Percentiles rank a stretch among this genome's conserved stretches.
These are phyloP conservation scores for Mycosarcoma maydis DNA, from an alignment of 1,284 basidiomycete genomes.

Conservation along the genomic window DNA sequence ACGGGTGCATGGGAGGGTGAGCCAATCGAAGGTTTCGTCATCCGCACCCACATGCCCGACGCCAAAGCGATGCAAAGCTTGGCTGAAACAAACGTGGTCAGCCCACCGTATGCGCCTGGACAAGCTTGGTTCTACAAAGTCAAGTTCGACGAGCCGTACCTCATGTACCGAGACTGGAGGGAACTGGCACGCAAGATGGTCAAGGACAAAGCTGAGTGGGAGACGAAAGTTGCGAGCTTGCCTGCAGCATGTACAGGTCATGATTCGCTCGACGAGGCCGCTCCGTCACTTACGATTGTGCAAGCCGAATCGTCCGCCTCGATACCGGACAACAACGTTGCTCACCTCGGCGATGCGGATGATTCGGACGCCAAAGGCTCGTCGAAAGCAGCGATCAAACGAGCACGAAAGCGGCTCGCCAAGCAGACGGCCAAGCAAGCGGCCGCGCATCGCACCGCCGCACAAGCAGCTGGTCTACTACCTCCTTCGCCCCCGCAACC, in stretches of 20 bases:
- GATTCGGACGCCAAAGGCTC: neutral
- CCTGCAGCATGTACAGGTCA: neutral
- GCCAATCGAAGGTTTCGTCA: conserved; percentile 94
- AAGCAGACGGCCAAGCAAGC: conserved; percentile 5
- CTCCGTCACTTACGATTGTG: neutral
- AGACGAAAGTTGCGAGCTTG: conserved; percentile 18
- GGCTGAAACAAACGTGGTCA: conserved; percentile 14
- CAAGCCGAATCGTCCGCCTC: neutral
- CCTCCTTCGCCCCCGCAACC: conserved; percentile 49
- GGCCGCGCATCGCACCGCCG: conserved; percentile 4
- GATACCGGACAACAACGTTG: too few relatives aligned
- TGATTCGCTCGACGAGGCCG: neutral
- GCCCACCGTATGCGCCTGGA: conserved; percentile 70
- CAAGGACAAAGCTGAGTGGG: conserved; percentile 46
- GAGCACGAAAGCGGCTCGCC: conserved; percentile 18
- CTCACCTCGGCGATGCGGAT: conserved; percentile 4
- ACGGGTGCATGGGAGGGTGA: conserved; percentile 83
- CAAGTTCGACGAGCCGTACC: conserved; percentile 98
- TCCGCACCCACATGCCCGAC: conserved; percentile 68
- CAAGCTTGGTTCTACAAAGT: conserved; percentile 98
- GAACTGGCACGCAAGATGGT: conserved; percentile 81
- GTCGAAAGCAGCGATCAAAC: conserved; percentile 36
- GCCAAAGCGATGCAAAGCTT: conserved; percentile 65
- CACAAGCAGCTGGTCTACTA: conserved; percentile 20
- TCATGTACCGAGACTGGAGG: conserved; percentile 98